Evolutionary conservation across 2,329 filamentous ascomycete species (phyloP).

Genomic region (Exserohilum turcica): DNA sequence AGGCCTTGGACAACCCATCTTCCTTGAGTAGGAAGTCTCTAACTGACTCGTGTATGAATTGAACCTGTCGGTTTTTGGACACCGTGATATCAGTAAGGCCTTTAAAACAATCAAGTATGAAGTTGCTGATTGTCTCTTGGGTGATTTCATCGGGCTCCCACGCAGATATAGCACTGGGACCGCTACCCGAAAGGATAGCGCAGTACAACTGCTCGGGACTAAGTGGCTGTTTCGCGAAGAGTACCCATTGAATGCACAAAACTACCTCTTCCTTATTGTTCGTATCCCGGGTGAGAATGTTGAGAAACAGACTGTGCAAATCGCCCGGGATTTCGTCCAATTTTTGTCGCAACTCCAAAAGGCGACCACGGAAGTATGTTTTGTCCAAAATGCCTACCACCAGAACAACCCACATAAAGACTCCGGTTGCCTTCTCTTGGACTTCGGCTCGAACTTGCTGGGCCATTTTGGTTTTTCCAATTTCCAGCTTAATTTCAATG

Average conservation of each 20-base stretch:
- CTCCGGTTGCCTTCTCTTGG: slow-evolving; percentile 46
- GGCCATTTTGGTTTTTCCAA: slow-evolving; percentile 23
- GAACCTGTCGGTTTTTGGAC: slow-evolving; percentile 23
- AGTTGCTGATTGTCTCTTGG: slow-evolving; percentile 15
- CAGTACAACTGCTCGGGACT: slow-evolving; percentile 24
- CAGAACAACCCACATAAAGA: slow-evolving; percentile 50
- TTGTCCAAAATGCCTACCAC: slow-evolving; percentile 51
- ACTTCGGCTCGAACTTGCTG: slow-evolving; percentile 39
- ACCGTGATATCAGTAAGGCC: slow-evolving; percentile 27
- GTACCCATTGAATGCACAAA: slow-evolving; percentile 27
- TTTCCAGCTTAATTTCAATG: slow-evolving; percentile 25
- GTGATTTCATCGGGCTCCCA: slow-evolving; percentile 24
- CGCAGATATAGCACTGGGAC: slow-evolving; percentile 7
- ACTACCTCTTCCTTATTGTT: slow-evolving; percentile 13
- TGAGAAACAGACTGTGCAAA: neutral
- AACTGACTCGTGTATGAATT: slow-evolving; percentile 42
- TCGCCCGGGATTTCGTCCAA: neutral
- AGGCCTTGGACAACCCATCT: slow-evolving; percentile 37
- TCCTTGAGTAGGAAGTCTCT: slow-evolving; percentile 50
- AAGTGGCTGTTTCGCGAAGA: slow-evolving; percentile 20
- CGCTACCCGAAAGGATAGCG: slow-evolving; percentile 18
- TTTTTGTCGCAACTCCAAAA: neutral
- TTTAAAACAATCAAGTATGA: slow-evolving; percentile 32
- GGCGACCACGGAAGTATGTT: slow-evolving; percentile 46
- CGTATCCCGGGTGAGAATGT: slow-evolving; percentile 49